Base-by-base conservation (phyloP, 805 yeast genomes). In the Saccharomyces jurei region DNA sequence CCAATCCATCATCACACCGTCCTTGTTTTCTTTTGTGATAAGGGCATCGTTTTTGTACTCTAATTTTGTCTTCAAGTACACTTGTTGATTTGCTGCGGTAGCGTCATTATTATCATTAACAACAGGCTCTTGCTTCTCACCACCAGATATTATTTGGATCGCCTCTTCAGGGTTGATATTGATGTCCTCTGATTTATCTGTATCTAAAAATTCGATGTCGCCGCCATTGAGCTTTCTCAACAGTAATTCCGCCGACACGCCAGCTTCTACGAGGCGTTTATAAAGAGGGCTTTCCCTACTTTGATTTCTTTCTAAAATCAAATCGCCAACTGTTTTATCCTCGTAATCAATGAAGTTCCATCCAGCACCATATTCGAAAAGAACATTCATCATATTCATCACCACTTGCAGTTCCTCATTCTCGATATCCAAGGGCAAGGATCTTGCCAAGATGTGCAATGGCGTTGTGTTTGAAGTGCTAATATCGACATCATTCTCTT, bases 1-100 rank as follows among this genome's bases (percentile, higher is more conserved):
- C 98, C 98, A 91, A 61, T 86, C 86, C 98, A 91, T 91, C 98
- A 91, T 91, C 2, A 91, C 97, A 17, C 97, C 98, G 63, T 91
- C 97, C 49, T 79, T 76, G 51, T 84, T 74, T 26, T 81, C 84
- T 56, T 81, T 77, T 0, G 97, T 92, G 27, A 89, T 74, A 27
- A 91, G 74, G 0, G 94, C 84, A 56, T 84, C 85, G 46, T 74
- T 77, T 1, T 72, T 72, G 66, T 88, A 91, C 60, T 81, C 83
- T 27, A 91, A 73, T 63, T 84, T 77, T 3, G 91, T 80, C 11
- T 77, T 71, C 47, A 91, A 74, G 63, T 84, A 91, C 0, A 86
- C 77, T 2, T 74, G 67, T 57, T 86, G 90, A 56, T 82, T 77
- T 51, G 77, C 80, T 1, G 92, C 84, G 1, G 92, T 87, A 52